Conservation (phyloP, 192 early-diverging fungal species). For the Funneliformis mosseae region DNA sequence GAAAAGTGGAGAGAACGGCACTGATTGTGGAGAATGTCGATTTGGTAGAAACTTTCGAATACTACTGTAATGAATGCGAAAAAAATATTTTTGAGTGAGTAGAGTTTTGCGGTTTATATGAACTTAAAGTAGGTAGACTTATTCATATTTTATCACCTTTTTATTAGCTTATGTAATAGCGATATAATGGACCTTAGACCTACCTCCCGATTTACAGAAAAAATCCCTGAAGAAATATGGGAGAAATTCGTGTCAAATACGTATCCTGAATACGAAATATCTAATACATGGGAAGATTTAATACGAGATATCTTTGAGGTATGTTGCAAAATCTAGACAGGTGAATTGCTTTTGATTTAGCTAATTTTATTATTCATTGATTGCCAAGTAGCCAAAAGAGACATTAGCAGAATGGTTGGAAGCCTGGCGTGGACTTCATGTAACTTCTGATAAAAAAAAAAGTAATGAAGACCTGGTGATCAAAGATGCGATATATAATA, state of each 20-base stretch:
- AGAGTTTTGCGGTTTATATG: neutral
- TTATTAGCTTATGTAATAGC: conserved; percentile 30
- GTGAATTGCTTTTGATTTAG: neutral
- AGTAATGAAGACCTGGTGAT: neutral
- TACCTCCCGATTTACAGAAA: conserved; percentile 2
- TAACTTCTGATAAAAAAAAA: neutral
- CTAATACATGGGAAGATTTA: conserved; percentile 1
- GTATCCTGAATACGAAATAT: conserved; percentile 22
- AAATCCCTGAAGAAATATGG: conserved; percentile 10
- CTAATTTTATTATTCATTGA: conserved; percentile 29
- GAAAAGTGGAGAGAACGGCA: conserved; percentile 29
- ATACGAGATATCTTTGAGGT: conserved; percentile 17
- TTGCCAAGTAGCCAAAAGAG: conserved; percentile 12
- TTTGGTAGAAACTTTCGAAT: conserved; percentile 27
- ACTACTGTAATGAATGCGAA: conserved; percentile 12
- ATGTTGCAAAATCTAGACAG: conserved; percentile 23
- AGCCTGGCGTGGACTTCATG: conserved; percentile 18
- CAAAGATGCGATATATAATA: conserved; percentile 12
- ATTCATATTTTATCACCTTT: neutral
- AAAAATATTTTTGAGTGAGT: conserved; percentile 35
- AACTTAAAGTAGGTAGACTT: neutral
- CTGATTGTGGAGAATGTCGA: conserved; percentile 21
- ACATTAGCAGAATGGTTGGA: conserved; percentile 11
- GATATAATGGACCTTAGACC: conserved; percentile 28
- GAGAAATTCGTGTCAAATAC: conserved; percentile 10